Conservation (phyloP, 208 protist genomes). For the Zelonia costaricensis region DNA sequence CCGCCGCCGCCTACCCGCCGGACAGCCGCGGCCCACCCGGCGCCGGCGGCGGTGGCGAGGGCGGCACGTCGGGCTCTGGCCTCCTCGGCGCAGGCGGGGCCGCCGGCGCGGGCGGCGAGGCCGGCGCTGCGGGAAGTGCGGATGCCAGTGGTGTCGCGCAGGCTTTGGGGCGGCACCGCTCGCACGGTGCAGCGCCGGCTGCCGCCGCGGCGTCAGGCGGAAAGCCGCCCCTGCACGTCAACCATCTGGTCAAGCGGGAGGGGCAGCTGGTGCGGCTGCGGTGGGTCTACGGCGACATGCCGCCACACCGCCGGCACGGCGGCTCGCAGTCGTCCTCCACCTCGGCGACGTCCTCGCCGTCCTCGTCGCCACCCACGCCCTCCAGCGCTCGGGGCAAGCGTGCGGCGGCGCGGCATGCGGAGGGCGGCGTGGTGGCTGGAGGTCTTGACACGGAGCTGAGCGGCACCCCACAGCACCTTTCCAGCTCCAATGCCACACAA, state of each 20-base stretch:
- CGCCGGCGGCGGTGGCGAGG: no score
- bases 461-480: constrained; percentile 21
- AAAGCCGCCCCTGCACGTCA: constrained; percentile 23
- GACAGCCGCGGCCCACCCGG: no score
- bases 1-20: not conserved
- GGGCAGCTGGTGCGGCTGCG: constrained; percentile 30
- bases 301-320: not conserved
- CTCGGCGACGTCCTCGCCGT: constrained; percentile 2
- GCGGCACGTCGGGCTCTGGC: no score
- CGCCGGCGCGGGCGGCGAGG: no score
- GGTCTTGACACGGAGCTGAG: constrained; percentile 19
- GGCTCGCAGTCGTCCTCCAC: constrained; percentile 13
- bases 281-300: constrained; percentile 25
- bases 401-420: not conserved
- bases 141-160: no score
- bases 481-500: constrained; percentile 12
- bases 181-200: no score
- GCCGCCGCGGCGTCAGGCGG: not conserved
- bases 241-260: constrained; percentile 25
- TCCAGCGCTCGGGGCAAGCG: not conserved
- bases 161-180: no score
- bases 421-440: not conserved
- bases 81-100: no score
- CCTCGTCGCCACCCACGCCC: no score
- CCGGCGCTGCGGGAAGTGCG: no score